Percentiles rank a stretch among this genome's conserved stretches.
phyloP scores from a whole-genome alignment of 2,329 filamentous ascomycete genomes.

The Didymella pomorum region DNA sequence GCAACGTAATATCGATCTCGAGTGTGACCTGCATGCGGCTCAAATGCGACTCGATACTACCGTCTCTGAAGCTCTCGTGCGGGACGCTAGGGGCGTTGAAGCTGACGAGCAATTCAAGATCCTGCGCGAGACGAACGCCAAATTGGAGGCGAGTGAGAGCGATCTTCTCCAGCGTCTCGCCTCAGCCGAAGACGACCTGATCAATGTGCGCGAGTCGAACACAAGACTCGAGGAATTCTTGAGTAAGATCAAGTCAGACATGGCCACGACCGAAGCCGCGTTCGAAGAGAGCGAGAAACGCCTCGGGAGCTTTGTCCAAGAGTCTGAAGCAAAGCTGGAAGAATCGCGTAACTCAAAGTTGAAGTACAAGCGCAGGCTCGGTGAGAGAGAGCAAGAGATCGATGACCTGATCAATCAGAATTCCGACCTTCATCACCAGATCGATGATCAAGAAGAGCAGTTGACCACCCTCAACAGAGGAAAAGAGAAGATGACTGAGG shows the following conservation, averaged over 20 bases:
- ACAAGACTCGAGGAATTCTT: slow-evolving; percentile 44
- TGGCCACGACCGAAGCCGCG: slow-evolving; percentile 40
- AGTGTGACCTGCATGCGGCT: slow-evolving; percentile 30
- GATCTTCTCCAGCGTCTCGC: slow-evolving; percentile 37
- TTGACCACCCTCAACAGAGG: slow-evolving; percentile 32
- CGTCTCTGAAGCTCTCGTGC: slow-evolving; percentile 29
- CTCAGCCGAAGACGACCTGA: slow-evolving; percentile 44
- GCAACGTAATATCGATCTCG: slow-evolving; percentile 22
- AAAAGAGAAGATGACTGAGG: slow-evolving; percentile 33
- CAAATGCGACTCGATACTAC: slow-evolving; percentile 35
- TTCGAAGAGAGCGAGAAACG: slow-evolving; percentile 43
- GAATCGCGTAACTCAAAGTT: slow-evolving; percentile 37
- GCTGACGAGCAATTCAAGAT: slow-evolving; percentile 40
- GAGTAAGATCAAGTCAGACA: slow-evolving; percentile 41
- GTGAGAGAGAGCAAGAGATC: slow-evolving; percentile 40
- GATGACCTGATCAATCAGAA: slow-evolving; percentile 41
- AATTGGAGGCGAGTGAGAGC: slow-evolving; percentile 42
- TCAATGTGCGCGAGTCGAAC: slow-evolving; percentile 41
- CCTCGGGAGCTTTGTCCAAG: slow-evolving; percentile 37
- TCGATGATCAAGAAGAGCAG: slow-evolving; percentile 38
- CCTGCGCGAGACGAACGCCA: slow-evolving; percentile 37
- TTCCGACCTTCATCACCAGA: slow-evolving; percentile 36
- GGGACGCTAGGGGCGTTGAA: slow-evolving; percentile 32
- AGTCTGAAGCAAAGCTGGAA: slow-evolving; percentile 42
- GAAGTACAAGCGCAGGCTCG: slow-evolving; percentile 44